Conservation (phyloP, 2,329 filamentous ascomycete species). For the Xylariaceae sp. region DNA sequence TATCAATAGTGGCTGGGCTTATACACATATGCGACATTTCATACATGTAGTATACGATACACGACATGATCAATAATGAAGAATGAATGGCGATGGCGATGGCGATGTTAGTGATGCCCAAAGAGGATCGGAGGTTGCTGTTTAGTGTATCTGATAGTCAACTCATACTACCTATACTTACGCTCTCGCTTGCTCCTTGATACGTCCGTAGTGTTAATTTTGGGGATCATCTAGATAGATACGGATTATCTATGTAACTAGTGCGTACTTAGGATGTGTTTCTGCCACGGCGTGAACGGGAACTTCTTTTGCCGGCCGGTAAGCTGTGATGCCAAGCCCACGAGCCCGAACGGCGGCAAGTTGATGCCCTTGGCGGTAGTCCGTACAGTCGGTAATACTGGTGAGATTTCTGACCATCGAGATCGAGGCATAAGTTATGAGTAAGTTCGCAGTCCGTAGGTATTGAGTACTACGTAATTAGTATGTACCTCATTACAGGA, state of each 20-base stretch:
- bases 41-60: background rate
- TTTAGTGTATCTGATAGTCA: background rate
- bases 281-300: conserved; percentile 10
- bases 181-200: no score
- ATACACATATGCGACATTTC: conserved; percentile 9
- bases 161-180: no score
- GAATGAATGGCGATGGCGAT: background rate
- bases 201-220: no score
- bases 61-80: background rate
- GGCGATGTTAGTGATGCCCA: conserved; percentile 10
- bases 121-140: conserved; percentile 2
- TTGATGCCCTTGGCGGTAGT: background rate
- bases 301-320: conserved; percentile 19
- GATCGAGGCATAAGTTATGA: background rate
- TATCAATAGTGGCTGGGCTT: conserved; percentile 13
- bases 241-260: background rate
- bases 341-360: background rate
- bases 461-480: no score
- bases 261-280: background rate
- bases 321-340: background rate
- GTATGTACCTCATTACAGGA: no score
- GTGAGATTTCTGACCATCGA: conserved; percentile 1
- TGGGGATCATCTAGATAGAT: no score
- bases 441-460: no score
- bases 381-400: background rate